A percentile compares a stretch with the other conserved stretches of the same genome.
These are phyloP conservation scores for Malbranchea zuffiana DNA, from an alignment of 2,329 filamentous ascomycete genomes.

Conservation along the genomic window DNA sequence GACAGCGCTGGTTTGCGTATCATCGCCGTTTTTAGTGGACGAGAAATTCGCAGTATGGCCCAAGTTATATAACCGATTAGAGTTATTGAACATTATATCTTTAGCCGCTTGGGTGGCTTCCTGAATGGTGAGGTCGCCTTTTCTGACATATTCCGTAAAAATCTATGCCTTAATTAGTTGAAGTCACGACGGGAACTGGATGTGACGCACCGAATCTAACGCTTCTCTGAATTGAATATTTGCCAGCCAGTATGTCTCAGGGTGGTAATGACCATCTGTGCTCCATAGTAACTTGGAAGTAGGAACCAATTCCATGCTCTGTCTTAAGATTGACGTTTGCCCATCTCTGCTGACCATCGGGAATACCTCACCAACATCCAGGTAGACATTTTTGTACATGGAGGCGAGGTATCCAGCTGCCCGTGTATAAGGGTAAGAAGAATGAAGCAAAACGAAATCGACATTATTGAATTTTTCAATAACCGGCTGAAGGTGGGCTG, in stretches of 20 bases:
- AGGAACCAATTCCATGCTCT: slow-evolving; percentile 65
- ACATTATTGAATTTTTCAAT: slow-evolving; percentile 59
- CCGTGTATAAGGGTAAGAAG: slow-evolving; percentile 68
- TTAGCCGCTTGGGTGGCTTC: slow-evolving; percentile 55
- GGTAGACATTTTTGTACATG: slow-evolving; percentile 67
- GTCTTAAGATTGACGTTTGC: slow-evolving; percentile 57
- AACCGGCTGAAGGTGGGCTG: slow-evolving; percentile 62
- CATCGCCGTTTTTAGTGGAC: slow-evolving; percentile 6
- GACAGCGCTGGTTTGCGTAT: not conserved
- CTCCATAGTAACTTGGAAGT: slow-evolving; percentile 68
- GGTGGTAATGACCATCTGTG: slow-evolving; percentile 68
- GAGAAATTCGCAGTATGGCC: slow-evolving; percentile 26
- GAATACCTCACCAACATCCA: slow-evolving; percentile 75
- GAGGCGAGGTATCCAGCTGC: slow-evolving; percentile 69
- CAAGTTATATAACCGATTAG: slow-evolving; percentile 63
- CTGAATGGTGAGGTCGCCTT: slow-evolving; percentile 48
- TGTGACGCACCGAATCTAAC: slow-evolving; percentile 48
- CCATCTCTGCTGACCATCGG: slow-evolving; percentile 66
- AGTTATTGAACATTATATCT: slow-evolving; percentile 64
- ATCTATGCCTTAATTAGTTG: slow-evolving; percentile 37
- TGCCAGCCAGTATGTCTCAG: slow-evolving; percentile 65
- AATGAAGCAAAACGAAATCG: slow-evolving; percentile 67
- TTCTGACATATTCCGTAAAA: slow-evolving; percentile 55
- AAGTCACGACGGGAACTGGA: not conserved
- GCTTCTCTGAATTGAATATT: slow-evolving; percentile 61